Evolutionary conservation across 1,284 basidiomycete species (phyloP), one percentile per base, ranked within the genome.

Genomic region (Sporisorium graminicola): DNA sequence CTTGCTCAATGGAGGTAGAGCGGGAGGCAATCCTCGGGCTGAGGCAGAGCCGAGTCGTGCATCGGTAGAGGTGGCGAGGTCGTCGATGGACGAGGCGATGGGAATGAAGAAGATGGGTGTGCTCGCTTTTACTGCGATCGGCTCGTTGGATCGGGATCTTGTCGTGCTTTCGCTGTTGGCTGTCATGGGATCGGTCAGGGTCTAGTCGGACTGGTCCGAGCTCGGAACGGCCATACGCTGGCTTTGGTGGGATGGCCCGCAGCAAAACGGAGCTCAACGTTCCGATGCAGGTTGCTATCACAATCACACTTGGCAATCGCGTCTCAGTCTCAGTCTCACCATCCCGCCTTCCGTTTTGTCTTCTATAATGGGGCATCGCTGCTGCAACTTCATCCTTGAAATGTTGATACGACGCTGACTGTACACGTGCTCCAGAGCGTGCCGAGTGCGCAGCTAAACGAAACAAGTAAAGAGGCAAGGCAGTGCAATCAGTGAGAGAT

Each of bases 91-190:
- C 16, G 60, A 43, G 40, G 24, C 46, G 13, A 47, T 31, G 46
- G 27, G 27, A 12, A 43, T 52, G 22, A 50, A 43, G 52, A 58
- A 63, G 63, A 43, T 72, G 63, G 69, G 69, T 14, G 52, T 65
- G 37, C 59, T 72, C 29, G 47, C 26, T 10, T 72, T 72, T 7
- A 27, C 52, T 6, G 33, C 20, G 18, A 37, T 52, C 24, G 51
- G 47, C 6, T 22, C 47, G 20, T 4, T 59, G 24, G 60, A 72
- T 44, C 69, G 64, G 26, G 69, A 72, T 42, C 52, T 72, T n/a
- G 56, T 72, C 13, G 58, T 72, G 40, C 44, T 72, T 9, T 62
- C 64, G 35, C 35, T 72, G n/a, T n/a, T 72, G n/a, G 64, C 69
- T 5, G 52, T 72, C n/a, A 62, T 72, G 55, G 69, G 69, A 22